phyloP scores from a whole-genome alignment of 2,329 filamentous ascomycete genomes.

The Cladosporium sp. region DNA sequence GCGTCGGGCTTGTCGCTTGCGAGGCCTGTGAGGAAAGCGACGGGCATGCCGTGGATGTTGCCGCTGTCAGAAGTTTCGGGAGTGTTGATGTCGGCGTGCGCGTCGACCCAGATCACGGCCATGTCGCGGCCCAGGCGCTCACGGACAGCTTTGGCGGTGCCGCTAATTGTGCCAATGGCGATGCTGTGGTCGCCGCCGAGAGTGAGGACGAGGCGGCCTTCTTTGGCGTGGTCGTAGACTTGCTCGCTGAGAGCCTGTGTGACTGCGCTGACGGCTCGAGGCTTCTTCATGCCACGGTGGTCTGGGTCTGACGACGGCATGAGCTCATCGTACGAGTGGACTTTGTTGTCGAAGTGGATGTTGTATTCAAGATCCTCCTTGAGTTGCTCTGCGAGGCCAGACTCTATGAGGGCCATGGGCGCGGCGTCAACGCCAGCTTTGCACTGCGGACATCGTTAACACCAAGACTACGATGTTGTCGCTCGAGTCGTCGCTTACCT shows the following conservation, averaged over 20 bases:
- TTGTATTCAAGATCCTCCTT: slow-evolving; percentile 82
- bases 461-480: not conserved
- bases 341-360: slow-evolving; percentile 74
- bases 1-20: slow-evolving; percentile 66
- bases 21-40: slow-evolving; percentile 83
- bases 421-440: slow-evolving; percentile 90
- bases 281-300: slow-evolving; percentile 91
- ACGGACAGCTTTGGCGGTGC: slow-evolving; percentile 77
- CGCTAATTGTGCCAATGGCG: slow-evolving; percentile 87
- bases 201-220: slow-evolving; percentile 84
- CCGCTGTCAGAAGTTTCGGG: slow-evolving; percentile 85
- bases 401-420: slow-evolving; percentile 80
- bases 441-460: slow-evolving; percentile 51
- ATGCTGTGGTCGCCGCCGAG: slow-evolving; percentile 95
- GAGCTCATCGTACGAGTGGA: slow-evolving; percentile 77
- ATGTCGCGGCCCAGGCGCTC: slow-evolving; percentile 80
- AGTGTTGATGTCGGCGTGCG: slow-evolving; percentile 96
- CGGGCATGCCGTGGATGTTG: slow-evolving; percentile 97
- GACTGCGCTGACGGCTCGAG: slow-evolving; percentile 77
- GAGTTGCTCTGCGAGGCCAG: slow-evolving; percentile 80
- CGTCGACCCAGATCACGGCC: slow-evolving; percentile 97
- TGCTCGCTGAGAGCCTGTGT: slow-evolving; percentile 75
- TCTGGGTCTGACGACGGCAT: slow-evolving; percentile 69
- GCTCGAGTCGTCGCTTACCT: slow-evolving; percentile 53
- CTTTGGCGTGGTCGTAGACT: slow-evolving; percentile 78